Evolutionary conservation across 306 rosid species (phyloP).

Genomic region (Mimosa bimucronata): DNA sequence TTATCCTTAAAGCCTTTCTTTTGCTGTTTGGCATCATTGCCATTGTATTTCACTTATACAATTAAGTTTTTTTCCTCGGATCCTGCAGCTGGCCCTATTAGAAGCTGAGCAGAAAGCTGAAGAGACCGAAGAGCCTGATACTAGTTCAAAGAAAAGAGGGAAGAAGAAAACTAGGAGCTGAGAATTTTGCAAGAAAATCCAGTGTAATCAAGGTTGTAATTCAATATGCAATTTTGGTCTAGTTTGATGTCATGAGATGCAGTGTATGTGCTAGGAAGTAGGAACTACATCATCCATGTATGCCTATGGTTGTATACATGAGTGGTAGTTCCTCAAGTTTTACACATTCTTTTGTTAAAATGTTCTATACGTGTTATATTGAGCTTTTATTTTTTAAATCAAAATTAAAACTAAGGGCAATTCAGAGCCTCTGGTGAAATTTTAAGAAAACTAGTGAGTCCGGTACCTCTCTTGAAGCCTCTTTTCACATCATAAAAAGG

Average conservation of each 20-base stretch:
- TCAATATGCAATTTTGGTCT: constrained; percentile 49
- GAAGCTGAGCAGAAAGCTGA: constrained; percentile 96
- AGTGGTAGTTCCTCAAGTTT: not conserved
- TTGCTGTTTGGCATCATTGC: not conserved
- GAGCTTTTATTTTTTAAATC: no score
- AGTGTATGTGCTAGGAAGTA: not conserved
- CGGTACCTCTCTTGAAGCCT: no score
- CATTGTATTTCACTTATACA: not conserved
- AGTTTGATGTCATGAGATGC: constrained; percentile 35
- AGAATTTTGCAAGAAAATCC: constrained; percentile 25
- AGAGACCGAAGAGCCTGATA: constrained; percentile 82
- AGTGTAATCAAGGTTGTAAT: constrained; percentile 31
- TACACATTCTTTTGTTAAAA: not conserved
- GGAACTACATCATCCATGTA: not conserved
- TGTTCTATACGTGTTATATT: not conserved
- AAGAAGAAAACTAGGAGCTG: constrained; percentile 73
- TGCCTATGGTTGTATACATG: not conserved
- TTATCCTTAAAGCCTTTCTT: constrained; percentile 14
- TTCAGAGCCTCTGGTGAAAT: no score
- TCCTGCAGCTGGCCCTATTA: constrained; percentile 75
- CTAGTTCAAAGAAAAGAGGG: constrained; percentile 76
- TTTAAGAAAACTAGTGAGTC: no score
- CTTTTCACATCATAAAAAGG: no score
- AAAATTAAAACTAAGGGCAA: no score
- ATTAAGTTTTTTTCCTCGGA: constrained; percentile 24